A percentile compares a stretch with the other conserved stretches of the same genome.
Evolutionary conservation across 2,329 filamentous ascomycete species (phyloP).

Genomic region (Apiospora kogelbergensis): DNA sequence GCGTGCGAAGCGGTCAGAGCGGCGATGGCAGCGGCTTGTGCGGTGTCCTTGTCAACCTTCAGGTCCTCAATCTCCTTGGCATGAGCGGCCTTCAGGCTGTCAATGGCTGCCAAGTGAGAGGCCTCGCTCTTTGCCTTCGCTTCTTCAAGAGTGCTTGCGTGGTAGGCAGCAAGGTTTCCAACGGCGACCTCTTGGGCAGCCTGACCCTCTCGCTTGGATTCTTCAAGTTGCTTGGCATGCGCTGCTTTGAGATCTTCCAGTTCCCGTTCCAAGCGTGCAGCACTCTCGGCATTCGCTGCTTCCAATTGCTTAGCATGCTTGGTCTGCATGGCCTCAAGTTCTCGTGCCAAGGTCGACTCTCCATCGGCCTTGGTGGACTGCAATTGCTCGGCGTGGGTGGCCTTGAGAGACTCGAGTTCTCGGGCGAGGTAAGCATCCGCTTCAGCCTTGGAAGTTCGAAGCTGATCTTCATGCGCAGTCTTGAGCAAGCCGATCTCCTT

Average conservation of each 20-base stretch:
- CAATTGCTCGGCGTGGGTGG: slow-evolving; percentile 26
- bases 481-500: slow-evolving; percentile 7
- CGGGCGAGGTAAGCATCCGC: slow-evolving; percentile 20
- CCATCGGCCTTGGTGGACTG: slow-evolving; percentile 26
- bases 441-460: slow-evolving; percentile 15
- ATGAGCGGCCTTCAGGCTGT: slow-evolving; percentile 25
- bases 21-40: slow-evolving; percentile 20
- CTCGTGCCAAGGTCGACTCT: slow-evolving; percentile 20
- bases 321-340: slow-evolving; percentile 9
- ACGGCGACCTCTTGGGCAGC: slow-evolving; percentile 14
- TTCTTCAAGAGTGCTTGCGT: slow-evolving; percentile 10
- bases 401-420: slow-evolving; percentile 25
- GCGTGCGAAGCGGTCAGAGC: slow-evolving; percentile 6
- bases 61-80: slow-evolving; percentile 26
- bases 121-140: slow-evolving; percentile 17
- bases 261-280: slow-evolving; percentile 23
- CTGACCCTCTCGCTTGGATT: slow-evolving; percentile 27
- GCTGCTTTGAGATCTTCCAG: slow-evolving; percentile 24
- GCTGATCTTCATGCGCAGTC: slow-evolving; percentile 5
- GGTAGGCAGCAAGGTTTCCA: slow-evolving; percentile 1
- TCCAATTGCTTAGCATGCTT: slow-evolving; percentile 10
- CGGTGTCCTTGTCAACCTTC: slow-evolving; percentile 26
- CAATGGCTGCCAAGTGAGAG: slow-evolving; percentile 23
- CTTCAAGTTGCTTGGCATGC: slow-evolving; percentile 28
- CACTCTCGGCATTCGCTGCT: slow-evolving; percentile 14